Percentiles rank a stretch among this genome's conserved stretches.
Conservation (phyloP, 768 basidiomycete genomes). For the Tephrocybe sp. region DNA sequence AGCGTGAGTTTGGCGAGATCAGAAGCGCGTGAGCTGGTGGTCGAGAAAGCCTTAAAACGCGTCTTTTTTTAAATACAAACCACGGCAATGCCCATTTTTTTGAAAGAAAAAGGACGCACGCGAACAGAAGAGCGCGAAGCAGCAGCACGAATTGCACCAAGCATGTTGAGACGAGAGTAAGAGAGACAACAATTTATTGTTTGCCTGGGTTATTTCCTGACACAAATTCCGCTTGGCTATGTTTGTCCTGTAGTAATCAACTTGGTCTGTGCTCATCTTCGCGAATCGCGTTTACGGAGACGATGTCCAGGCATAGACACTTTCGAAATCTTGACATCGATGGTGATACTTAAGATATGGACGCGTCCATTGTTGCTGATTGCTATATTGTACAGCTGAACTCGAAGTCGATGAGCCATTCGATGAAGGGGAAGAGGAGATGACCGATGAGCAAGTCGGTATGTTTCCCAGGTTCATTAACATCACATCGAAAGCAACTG, state of each 20-base stretch:
- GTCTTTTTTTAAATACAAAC: conserved; percentile 2
- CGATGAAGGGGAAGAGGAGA: conserved; percentile 75
- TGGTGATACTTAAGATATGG: conserved; percentile 37
- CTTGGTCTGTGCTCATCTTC: not conserved
- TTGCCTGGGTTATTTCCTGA: conserved; percentile 19
- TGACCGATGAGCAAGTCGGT: conserved; percentile 87
- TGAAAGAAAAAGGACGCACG: conserved; percentile 39
- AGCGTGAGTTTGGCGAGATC: conserved; percentile 79
- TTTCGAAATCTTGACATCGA: conserved; percentile 83
- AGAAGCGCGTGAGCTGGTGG: conserved; percentile 48
- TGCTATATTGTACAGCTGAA: conserved; percentile 58
- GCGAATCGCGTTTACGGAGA: not conserved
- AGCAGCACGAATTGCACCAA: conserved; percentile 47
- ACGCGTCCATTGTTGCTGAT: conserved; percentile 2
- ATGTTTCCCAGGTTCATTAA: conserved; percentile 1
- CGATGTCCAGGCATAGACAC: conserved; percentile 91
- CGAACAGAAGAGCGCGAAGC: conserved; percentile 42
- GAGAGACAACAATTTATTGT: conserved; percentile 7
- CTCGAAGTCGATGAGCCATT: conserved; percentile 80
- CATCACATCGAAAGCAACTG: conserved; percentile 3
- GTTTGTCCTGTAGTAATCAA: too few relatives aligned
- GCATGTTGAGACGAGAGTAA: conserved; percentile 37
- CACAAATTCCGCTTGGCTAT: not conserved
- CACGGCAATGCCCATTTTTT: conserved; percentile 3
- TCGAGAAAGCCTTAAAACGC: conserved; percentile 59